Conservation (phyloP, 371 early-diverging fungal genomes). For the Rhizopus delemar region DNA sequence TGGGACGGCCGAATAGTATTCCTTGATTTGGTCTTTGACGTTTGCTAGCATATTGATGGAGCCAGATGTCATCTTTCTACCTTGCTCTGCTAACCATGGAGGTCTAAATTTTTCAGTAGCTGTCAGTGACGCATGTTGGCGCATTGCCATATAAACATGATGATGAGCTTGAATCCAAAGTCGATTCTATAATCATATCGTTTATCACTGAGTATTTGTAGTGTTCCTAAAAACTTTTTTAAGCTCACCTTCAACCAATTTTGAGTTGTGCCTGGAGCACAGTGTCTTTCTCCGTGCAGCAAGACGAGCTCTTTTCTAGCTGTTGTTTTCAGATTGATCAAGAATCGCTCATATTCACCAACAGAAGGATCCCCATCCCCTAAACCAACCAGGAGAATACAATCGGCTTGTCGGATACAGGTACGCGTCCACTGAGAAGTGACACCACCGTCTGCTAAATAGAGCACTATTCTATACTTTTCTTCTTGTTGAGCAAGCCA, state of each 20-base stretch:
- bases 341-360: conserved; percentile 89
- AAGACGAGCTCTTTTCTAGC: conserved; percentile 95
- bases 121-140: conserved; percentile 33
- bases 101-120: conserved; percentile 42
- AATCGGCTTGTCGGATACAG: conserved; percentile 96
- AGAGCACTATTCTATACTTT: conserved; percentile 80
- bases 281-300: conserved; percentile 78
- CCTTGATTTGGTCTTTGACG: conserved; percentile 69
- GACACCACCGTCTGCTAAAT: conserved; percentile 91
- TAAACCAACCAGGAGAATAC: conserved; percentile 88
- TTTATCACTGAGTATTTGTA: no score
- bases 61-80: conserved; percentile 57
- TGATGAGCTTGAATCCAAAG: conserved; percentile 96
- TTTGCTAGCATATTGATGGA: conserved; percentile 58
- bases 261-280: conserved; percentile 82
- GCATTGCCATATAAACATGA: conserved; percentile 89
- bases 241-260: conserved; percentile 79
- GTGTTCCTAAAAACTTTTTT: no score
- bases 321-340: conserved; percentile 93
- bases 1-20: conserved; percentile 60
- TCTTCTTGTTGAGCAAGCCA: conserved; percentile 97
- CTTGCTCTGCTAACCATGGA: conserved; percentile 55
- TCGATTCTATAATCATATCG: conserved; percentile 53
- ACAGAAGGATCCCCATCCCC: conserved; percentile 88
- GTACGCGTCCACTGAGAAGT: conserved; percentile 93